phyloP scores from a whole-genome alignment of 139 green algal species.

The Closterium sp. region DNA sequence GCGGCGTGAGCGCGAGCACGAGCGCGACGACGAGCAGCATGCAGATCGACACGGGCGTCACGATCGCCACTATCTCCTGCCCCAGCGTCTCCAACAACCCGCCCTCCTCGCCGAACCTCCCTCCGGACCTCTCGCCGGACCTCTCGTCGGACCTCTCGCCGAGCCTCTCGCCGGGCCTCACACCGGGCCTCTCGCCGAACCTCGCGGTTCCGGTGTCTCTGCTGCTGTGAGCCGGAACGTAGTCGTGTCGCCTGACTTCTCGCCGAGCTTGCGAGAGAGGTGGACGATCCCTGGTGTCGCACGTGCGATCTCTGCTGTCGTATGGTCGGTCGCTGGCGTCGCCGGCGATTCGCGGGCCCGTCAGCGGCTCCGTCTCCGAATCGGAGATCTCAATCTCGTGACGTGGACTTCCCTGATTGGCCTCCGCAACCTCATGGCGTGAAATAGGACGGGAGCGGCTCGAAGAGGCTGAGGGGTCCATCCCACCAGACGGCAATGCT shows the following conservation, averaged over 20 bases:
- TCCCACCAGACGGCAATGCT: neutral
- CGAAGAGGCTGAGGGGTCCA: neutral
- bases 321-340: neutral
- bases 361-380: neutral
- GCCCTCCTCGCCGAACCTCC: neutral
- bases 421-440: neutral
- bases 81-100: conserved; percentile 57
- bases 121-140: neutral
- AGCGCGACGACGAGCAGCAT: conserved; percentile 87
- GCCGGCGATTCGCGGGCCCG: neutral
- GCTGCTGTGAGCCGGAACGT: neutral
- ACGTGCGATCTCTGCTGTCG: neutral
- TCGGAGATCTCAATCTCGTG: neutral
- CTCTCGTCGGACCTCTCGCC: neutral
- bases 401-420: neutral
- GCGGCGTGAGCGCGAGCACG: conserved; percentile 78
- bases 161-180: neutral
- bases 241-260: neutral
- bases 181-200: neutral
- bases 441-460: neutral
- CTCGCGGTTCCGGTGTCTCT: neutral
- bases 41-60: conserved; percentile 85
- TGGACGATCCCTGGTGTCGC: neutral
- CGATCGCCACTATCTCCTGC: conserved; percentile 79
- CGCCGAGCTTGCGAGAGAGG: neutral